A percentile compares a stretch with the other conserved stretches of the same genome.
Conservation (phyloP, 352 stramenopile species). For the Phytophthora meadii region DNA sequence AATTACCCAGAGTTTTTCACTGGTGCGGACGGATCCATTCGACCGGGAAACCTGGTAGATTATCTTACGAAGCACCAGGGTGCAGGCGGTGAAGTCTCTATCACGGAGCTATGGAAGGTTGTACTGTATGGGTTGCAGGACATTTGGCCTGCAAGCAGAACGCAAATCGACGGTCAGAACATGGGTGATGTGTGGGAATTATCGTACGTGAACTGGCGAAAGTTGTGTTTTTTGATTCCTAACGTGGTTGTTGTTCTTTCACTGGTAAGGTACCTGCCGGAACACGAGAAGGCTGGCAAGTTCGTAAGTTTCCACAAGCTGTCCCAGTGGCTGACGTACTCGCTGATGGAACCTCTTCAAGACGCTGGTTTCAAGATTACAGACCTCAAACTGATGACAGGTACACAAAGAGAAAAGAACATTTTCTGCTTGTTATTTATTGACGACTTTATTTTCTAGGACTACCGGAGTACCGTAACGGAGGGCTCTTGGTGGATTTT, state of each 20-base stretch:
- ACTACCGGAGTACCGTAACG: constrained; percentile 87
- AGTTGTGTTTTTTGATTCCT: background rate
- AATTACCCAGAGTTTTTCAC: constrained; percentile 82
- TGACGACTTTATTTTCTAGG: constrained; percentile 27
- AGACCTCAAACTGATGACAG: constrained; percentile 74
- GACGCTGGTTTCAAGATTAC: constrained; percentile 83
- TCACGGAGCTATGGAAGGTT: constrained; percentile 78
- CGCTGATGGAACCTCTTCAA: constrained; percentile 86
- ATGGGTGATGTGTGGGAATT: constrained; percentile 91
- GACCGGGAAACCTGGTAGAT: constrained; percentile 83
- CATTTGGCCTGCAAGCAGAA: constrained; percentile 86
- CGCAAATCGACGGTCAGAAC: constrained; percentile 68
- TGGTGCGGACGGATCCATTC: constrained; percentile 46
- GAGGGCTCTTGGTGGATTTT: constrained; percentile 82
- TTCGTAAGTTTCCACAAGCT: constrained; percentile 91
- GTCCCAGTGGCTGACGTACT: constrained; percentile 91
- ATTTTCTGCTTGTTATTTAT: no score
- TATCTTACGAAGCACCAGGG: constrained; percentile 72
- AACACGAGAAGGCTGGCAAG: constrained; percentile 55
- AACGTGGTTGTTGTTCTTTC: background rate
- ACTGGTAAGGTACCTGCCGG: constrained; percentile 55
- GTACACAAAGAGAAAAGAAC: constrained; percentile 13
- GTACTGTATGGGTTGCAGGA: constrained; percentile 84
- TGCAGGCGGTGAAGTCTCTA: constrained; percentile 61
- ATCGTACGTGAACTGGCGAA: constrained; percentile 39